phyloP scores from a whole-genome alignment of 2,329 filamentous ascomycete genomes.

The Fusarium phyllophilum region DNA sequence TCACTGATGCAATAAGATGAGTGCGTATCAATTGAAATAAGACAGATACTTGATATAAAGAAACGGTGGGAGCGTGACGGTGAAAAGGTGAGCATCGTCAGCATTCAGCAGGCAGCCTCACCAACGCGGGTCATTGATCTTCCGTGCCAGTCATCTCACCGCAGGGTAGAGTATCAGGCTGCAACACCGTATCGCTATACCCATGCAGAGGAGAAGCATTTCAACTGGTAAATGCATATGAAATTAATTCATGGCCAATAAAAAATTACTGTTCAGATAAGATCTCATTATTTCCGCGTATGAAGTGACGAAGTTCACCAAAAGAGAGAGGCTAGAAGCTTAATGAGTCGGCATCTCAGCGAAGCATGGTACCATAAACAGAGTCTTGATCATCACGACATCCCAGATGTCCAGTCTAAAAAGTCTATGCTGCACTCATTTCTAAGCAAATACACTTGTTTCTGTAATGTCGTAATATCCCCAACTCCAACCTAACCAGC shows the following conservation, averaged over 20 bases:
- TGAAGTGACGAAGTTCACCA: fast-evolving
- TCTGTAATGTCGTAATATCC: constrained; percentile 11
- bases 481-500: constrained; percentile 2
- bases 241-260: fast-evolving
- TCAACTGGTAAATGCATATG: not conserved
- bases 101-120: too few species aligned
- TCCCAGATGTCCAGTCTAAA: not conserved
- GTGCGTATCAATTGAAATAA: fast-evolving
- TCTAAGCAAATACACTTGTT: not conserved
- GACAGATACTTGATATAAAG: not conserved
- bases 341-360: fast-evolving
- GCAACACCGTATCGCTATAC: not conserved
- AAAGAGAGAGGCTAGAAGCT: fast-evolving
- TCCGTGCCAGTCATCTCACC: not conserved
- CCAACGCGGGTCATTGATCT: not conserved
- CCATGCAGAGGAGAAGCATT: not conserved
- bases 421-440: constrained; percentile 16
- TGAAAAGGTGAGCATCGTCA: not conserved
- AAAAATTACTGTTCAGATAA: fast-evolving
- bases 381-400: not conserved
- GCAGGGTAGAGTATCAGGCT: not conserved
- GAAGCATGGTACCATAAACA: not conserved
- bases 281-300: fast-evolving
- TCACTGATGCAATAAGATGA: fast-evolving
- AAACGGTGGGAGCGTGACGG: not conserved